phyloP scores from a whole-genome alignment of 805 yeast genomes.

The Dipodascopsis tothii region DNA sequence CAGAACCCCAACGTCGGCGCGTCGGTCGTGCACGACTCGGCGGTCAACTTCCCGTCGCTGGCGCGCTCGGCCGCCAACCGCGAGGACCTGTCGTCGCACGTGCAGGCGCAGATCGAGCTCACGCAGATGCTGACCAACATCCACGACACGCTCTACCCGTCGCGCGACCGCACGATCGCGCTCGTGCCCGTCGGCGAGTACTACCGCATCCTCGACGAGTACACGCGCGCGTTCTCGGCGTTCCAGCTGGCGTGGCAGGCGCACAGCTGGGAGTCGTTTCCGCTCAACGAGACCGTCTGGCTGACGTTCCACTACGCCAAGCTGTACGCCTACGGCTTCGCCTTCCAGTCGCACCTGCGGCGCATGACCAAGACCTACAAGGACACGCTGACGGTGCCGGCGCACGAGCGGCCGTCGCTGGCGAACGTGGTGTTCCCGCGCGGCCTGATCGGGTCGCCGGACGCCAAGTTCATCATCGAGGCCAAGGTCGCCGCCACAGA shows the following conservation, averaged over 20 bases:
- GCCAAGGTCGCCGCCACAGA: constrained; percentile 20
- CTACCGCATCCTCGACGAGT: constrained; percentile 23
- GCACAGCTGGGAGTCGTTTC: constrained; percentile 20
- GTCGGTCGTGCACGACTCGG: constrained; percentile 9
- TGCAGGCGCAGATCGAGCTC: constrained; percentile 24
- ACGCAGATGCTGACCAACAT: constrained; percentile 25
- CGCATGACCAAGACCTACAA: constrained; percentile 11
- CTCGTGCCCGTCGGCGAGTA: constrained; percentile 24
- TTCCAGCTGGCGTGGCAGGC: constrained; percentile 21
- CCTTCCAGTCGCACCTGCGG: constrained; percentile 23
- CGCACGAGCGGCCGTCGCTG: constrained; percentile 5
- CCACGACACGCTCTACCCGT: constrained; percentile 25
- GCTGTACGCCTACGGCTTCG: constrained; percentile 24
- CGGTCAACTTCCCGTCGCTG: constrained; percentile 23
- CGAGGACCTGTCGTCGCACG: constrained; percentile 20
- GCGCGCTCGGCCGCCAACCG: constrained; percentile 8
- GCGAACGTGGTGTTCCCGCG: constrained; percentile 21
- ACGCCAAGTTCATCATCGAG: constrained; percentile 24
- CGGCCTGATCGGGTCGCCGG: constrained; percentile 22
- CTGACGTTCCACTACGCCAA: constrained; percentile 20
- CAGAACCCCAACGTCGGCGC: constrained; percentile 13
- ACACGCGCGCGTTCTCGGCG: constrained; percentile 22
- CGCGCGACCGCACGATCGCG: constrained; percentile 25
- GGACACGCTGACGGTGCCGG: constrained; percentile 3
- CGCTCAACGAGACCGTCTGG: constrained; percentile 23